A percentile compares a stretch with the other conserved stretches of the same genome.
Conservation (phyloP, 2,329 filamentous ascomycete species). For the Venturia asperata region DNA sequence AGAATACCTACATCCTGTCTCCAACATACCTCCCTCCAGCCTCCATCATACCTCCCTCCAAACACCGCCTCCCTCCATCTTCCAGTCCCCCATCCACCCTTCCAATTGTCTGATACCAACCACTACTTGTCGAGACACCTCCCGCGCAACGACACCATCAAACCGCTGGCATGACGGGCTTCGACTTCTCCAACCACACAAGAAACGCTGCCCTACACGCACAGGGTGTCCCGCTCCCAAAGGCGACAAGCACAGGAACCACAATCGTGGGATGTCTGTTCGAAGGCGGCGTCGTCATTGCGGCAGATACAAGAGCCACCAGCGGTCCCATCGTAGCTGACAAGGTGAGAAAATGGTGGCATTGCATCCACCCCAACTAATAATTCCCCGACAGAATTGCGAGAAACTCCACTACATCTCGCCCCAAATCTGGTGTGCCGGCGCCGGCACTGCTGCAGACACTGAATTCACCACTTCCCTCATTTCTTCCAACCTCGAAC, state of each 20-base stretch:
- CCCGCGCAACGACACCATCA: background rate
- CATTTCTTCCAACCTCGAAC: conserved; percentile 97
- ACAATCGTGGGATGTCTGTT: conserved; percentile 98
- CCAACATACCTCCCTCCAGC: background rate
- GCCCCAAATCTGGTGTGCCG: conserved; percentile 98
- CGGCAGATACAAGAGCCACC: conserved; percentile 94
- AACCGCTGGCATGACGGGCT: conserved; percentile 71
- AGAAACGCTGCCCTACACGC: conserved; percentile 95
- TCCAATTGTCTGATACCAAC: background rate
- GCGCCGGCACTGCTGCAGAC: conserved; percentile 93
- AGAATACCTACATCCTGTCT: too few relatives aligned
- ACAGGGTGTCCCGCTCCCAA: conserved; percentile 86
- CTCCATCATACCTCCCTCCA: background rate
- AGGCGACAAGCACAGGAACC: conserved; percentile 96
- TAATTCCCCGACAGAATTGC: conserved; percentile 64
- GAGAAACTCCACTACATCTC: conserved; percentile 99
- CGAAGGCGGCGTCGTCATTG: conserved; percentile 95
- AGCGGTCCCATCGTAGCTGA: conserved; percentile 97
- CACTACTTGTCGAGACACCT: background rate
- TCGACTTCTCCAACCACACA: conserved; percentile 99
- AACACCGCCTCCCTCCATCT: background rate
- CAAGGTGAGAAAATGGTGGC: conserved; percentile 52
- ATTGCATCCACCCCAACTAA: conserved; percentile 20
- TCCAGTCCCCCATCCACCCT: background rate
- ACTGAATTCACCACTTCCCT: conserved; percentile 98